phyloP scores from a whole-genome alignment of 1,284 basidiomycete species.

The Calocybe gambosa region DNA sequence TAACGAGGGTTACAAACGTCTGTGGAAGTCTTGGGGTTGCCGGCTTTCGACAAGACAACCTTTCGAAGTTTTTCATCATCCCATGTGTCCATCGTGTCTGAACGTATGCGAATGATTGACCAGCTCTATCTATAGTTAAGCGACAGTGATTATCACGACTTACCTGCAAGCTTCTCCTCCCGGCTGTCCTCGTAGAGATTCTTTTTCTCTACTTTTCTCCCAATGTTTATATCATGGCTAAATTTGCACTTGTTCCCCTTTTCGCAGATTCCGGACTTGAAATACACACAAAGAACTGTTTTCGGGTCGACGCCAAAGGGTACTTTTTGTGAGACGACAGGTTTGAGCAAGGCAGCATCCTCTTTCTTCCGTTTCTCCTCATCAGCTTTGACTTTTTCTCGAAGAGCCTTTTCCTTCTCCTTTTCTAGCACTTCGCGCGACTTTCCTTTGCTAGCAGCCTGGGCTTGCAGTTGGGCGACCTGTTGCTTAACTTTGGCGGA shows the following conservation, averaged over 20 bases:
- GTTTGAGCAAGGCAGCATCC: slow-evolving; percentile 76
- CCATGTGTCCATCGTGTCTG: slow-evolving; percentile 98
- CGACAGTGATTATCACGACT: slow-evolving; percentile 16
- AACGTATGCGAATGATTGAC: not conserved
- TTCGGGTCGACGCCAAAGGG: slow-evolving; percentile 96
- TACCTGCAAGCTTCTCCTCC: slow-evolving; percentile 75
- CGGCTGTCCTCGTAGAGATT: slow-evolving; percentile 90
- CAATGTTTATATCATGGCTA: slow-evolving; percentile 87
- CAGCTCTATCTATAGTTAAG: not conserved
- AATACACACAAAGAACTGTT: slow-evolving; percentile 84
- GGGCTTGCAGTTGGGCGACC: slow-evolving; percentile 74
- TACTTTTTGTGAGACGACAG: slow-evolving; percentile 80
- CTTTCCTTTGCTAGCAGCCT: slow-evolving; percentile 68
- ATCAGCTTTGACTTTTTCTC: slow-evolving; percentile 72
- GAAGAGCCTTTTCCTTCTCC: slow-evolving; percentile 76
- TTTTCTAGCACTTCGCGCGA: slow-evolving; percentile 74
- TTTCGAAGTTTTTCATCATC: slow-evolving; percentile 88
- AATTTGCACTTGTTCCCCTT: slow-evolving; percentile 95
- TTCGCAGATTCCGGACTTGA: slow-evolving; percentile 84
- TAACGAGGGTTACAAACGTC: slow-evolving; percentile 52
- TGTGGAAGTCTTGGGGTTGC: slow-evolving; percentile 89
- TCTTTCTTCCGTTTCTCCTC: slow-evolving; percentile 85
- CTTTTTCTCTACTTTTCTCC: slow-evolving; percentile 92
- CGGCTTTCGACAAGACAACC: slow-evolving; percentile 85
- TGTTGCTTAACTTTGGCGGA: slow-evolving; percentile 89